Evolutionary conservation across 2,329 filamentous ascomycete genomes (phyloP).

Genomic region (Phialocephala subalpina): DNA sequence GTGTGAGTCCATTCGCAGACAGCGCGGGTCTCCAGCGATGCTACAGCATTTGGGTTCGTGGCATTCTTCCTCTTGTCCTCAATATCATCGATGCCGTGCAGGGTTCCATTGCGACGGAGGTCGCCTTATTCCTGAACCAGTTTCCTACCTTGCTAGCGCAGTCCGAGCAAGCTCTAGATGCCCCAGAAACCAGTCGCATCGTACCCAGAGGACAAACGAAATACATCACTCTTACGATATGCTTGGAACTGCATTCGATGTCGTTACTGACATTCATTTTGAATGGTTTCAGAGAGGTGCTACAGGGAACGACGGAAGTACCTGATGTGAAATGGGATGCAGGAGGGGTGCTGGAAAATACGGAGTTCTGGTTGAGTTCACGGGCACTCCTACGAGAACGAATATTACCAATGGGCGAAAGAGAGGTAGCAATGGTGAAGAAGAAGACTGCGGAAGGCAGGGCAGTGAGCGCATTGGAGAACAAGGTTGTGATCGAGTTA

Average conservation of each 20-base stretch:
- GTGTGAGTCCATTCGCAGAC: constrained; percentile 81
- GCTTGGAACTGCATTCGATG: constrained; percentile 81
- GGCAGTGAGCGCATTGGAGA: constrained; percentile 52
- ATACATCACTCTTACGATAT: constrained; percentile 75
- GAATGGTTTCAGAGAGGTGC: constrained; percentile 65
- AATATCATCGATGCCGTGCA: constrained; percentile 88
- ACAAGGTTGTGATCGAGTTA: constrained; percentile 76
- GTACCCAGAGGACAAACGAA: constrained; percentile 56
- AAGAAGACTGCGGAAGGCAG: constrained; percentile 45
- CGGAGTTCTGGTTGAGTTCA: constrained; percentile 81
- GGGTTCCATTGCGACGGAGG: constrained; percentile 81
- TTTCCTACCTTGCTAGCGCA: constrained; percentile 82
- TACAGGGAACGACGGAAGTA: constrained; percentile 74
- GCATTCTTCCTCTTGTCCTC: constrained; percentile 85
- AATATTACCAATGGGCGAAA: constrained; percentile 75
- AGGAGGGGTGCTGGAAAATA: constrained; percentile 76
- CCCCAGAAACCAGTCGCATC: constrained; percentile 61
- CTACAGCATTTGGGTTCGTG: constrained; percentile 90
- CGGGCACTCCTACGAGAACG: constrained; percentile 74
- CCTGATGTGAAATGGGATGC: constrained; percentile 79
- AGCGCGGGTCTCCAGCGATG: constrained; percentile 73
- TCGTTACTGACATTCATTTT: constrained; percentile 80
- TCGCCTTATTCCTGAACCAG: constrained; percentile 87
- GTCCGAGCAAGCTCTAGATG: constrained; percentile 76
- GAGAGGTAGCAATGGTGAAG: constrained; percentile 70